These are phyloP conservation scores for Pseudofabraea citricarpa DNA, from an alignment of 2,329 filamentous ascomycete species.

Conservation along the genomic window DNA sequence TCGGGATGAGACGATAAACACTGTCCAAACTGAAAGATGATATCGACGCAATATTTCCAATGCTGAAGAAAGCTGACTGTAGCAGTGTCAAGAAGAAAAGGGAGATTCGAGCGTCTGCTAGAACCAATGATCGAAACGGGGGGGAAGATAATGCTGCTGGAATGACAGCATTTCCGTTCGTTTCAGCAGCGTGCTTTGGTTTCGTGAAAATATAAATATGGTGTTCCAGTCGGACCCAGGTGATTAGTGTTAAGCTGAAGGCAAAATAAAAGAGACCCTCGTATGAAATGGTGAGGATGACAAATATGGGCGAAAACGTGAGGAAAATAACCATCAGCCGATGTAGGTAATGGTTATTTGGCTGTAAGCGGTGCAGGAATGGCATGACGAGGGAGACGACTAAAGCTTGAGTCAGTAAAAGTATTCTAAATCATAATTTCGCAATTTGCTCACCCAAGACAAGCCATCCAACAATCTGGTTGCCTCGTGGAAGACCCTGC, in stretches of 20 bases:
- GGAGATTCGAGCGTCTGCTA: slow-evolving; percentile 82
- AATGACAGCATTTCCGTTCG: slow-evolving; percentile 13
- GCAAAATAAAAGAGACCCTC: slow-evolving; percentile 94
- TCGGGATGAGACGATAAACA: slow-evolving; percentile 78
- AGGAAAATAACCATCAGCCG: slow-evolving; percentile 85
- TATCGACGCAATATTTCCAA: slow-evolving; percentile 90
- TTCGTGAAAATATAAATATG: slow-evolving; percentile 52
- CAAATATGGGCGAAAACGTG: slow-evolving; percentile 86
- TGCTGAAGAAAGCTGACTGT: slow-evolving; percentile 95
- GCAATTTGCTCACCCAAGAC: slow-evolving; percentile 56
- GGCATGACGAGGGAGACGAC: slow-evolving; percentile 74
- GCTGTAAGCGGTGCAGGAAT: slow-evolving; percentile 72
- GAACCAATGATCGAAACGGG: slow-evolving; percentile 57
- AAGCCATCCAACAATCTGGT: slow-evolving; percentile 81
- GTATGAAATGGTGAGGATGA: slow-evolving; percentile 95
- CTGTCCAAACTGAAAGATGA: slow-evolving; percentile 92
- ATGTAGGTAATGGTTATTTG: slow-evolving; percentile 86
- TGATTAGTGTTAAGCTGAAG: slow-evolving; percentile 76
- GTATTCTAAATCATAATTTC: slow-evolving; percentile 8
- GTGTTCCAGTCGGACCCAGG: slow-evolving; percentile 91
- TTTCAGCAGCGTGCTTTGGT: slow-evolving; percentile 9
- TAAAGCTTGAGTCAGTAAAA: slow-evolving; percentile 27
- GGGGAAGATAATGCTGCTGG: slow-evolving; percentile 22
- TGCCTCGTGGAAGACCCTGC: slow-evolving; percentile 77
- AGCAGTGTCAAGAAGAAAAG: slow-evolving; percentile 94